These are phyloP conservation scores for Fagus sylvatica DNA, from an alignment of 306 rosid species.

Conservation along the genomic window DNA sequence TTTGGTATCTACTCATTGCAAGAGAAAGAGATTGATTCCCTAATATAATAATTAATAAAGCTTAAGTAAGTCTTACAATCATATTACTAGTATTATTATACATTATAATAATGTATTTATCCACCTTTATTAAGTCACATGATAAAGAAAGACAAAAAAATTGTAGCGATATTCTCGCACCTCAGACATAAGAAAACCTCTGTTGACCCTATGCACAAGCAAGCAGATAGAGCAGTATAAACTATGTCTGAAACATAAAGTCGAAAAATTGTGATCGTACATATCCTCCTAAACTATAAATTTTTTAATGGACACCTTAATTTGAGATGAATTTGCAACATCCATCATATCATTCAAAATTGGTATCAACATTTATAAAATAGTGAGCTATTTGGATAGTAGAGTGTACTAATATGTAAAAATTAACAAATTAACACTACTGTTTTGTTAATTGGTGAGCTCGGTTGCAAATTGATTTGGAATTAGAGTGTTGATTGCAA, in stretches of 20 bases:
- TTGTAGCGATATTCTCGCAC: not conserved
- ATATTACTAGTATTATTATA: not conserved
- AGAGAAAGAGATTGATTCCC: conserved; percentile 33
- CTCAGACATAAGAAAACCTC: conserved; percentile 13
- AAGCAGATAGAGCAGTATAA: conserved; percentile 14
- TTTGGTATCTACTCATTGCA: conserved; percentile 24
- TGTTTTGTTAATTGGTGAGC: too few species aligned
- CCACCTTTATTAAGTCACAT: conserved; percentile 38
- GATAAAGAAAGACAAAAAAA: conserved; percentile 18
- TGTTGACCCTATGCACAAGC: conserved; percentile 35
- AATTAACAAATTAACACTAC: too few species aligned
- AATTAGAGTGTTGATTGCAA: too few species aligned
- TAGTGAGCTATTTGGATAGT: too few species aligned
- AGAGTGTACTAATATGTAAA: too few species aligned
- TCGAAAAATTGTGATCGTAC: too few species aligned
- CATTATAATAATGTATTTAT: not conserved
- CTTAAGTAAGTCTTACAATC: not conserved
- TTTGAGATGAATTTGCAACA: too few species aligned
- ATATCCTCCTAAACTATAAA: too few species aligned
- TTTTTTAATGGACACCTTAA: too few species aligned
- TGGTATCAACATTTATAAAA: too few species aligned
- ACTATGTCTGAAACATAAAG: not conserved
- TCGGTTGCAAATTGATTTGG: too few species aligned
- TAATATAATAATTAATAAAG: not conserved
- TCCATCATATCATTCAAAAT: too few species aligned